These are phyloP conservation scores for Torulaspora franciscae DNA, from an alignment of 805 yeast species.

Conservation along the genomic window DNA sequence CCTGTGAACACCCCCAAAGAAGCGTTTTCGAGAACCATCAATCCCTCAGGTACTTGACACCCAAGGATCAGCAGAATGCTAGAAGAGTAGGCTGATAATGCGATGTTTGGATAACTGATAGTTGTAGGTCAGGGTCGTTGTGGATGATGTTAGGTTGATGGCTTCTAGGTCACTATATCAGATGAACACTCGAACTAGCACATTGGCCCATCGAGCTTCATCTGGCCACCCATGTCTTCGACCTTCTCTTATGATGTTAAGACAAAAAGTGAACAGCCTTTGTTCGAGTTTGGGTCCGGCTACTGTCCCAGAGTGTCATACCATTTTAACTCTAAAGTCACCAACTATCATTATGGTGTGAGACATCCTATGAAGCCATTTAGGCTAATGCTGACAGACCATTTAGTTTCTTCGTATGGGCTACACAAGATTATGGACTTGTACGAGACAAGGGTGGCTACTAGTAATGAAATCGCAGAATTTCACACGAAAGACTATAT, in stretches of 20 bases:
- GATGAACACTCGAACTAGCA: neutral
- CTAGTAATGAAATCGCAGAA: slow-evolving; percentile 68
- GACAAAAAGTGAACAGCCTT: slow-evolving; percentile 42
- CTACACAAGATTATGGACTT: slow-evolving; percentile 87
- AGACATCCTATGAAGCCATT: slow-evolving; percentile 99
- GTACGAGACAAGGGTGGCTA: slow-evolving; percentile 77
- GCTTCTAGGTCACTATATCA: neutral
- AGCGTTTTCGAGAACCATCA: too few species aligned
- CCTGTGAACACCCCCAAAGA: too few species aligned
- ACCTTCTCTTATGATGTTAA: slow-evolving; percentile 42
- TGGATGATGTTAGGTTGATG: neutral
- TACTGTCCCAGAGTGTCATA: slow-evolving; percentile 68
- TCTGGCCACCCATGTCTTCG: slow-evolving; percentile 16
- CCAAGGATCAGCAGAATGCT: too few species aligned
- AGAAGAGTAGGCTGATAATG: too few species aligned
- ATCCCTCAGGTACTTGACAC: too few species aligned
- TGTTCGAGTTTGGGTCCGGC: slow-evolving; percentile 41
- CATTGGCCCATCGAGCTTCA: neutral
- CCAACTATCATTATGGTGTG: slow-evolving; percentile 84
- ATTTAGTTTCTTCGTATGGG: slow-evolving; percentile 77
- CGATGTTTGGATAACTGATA: too few species aligned
- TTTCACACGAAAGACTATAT: slow-evolving; percentile 88
- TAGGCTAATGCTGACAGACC: slow-evolving; percentile 89
- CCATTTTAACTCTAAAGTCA: slow-evolving; percentile 78
- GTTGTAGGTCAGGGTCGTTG: too few species aligned